Conservation (phyloP, 345 rosid genomes). For the Microthlaspi erraticum region DNA sequence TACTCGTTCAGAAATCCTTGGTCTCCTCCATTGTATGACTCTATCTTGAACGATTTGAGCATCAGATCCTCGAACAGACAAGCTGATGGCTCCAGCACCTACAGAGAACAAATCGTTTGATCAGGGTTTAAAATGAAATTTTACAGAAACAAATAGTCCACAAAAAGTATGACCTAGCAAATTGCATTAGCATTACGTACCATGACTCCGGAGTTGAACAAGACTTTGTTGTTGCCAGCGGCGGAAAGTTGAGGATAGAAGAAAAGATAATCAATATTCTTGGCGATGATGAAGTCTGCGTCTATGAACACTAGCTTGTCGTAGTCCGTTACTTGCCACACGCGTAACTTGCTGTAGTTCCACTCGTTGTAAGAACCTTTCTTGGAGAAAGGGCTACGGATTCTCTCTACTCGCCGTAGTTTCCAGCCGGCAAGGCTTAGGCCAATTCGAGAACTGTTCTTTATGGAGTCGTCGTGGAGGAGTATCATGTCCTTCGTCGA, state of each 20-base stretch:
- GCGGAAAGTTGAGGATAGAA: constrained; percentile 72
- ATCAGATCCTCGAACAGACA: constrained; percentile 67
- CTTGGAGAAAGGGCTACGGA: constrained; percentile 65
- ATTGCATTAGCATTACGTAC: constrained; percentile 31
- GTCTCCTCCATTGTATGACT: constrained; percentile 86
- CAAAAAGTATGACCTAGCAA: neutral
- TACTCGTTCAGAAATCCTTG: constrained; percentile 84
- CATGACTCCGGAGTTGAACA: constrained; percentile 93
- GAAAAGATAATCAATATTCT: constrained; percentile 65
- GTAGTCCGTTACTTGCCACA: constrained; percentile 69
- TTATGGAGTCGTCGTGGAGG: constrained; percentile 63
- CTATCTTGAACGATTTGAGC: constrained; percentile 47
- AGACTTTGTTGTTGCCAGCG: constrained; percentile 41
- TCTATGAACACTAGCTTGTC: constrained; percentile 77
- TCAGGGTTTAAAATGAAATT: neutral
- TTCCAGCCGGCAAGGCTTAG: constrained; percentile 71
- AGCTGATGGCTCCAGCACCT: constrained; percentile 71
- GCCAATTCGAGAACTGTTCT: constrained; percentile 49
- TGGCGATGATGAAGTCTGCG: constrained; percentile 64
- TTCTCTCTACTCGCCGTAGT: constrained; percentile 52
- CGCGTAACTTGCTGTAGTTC: constrained; percentile 82
- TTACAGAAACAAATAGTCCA: neutral
- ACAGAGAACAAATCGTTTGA: neutral
- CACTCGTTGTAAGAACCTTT: constrained; percentile 79
- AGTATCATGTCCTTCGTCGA: constrained; percentile 65